phyloP scores from a whole-genome alignment of 176 grass and related monocot species.

The Saccharum officinarum region DNA sequence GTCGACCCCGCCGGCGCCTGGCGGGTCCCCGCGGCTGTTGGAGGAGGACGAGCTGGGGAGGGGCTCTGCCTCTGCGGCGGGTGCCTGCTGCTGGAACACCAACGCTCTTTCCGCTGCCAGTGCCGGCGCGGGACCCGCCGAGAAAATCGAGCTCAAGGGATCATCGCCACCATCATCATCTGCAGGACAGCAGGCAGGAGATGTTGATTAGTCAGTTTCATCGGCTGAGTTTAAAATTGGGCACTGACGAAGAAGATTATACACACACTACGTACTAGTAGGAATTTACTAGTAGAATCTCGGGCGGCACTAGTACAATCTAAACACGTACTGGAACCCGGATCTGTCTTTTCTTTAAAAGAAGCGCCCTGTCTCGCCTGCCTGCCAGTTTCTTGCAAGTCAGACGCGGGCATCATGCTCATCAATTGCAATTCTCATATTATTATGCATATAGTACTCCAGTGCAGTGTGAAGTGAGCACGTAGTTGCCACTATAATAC shows the following conservation, averaged over 20 bases:
- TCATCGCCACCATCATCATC: constrained; percentile 46
- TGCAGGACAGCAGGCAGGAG: background rate
- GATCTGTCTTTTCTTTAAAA: constrained; percentile 48
- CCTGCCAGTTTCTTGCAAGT: background rate
- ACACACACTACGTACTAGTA: background rate
- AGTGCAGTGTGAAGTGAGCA: background rate
- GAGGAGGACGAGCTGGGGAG: constrained; percentile 58
- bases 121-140: constrained; percentile 28
- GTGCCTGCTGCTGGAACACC: constrained; percentile 2
- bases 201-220: background rate
- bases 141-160: constrained; percentile 53
- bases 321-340: constrained; percentile 49
- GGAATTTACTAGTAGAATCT: constrained; percentile 33
- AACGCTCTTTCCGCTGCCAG: constrained; percentile 1
- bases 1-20: background rate
- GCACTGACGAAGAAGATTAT: constrained; percentile 36
- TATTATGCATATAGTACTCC: too few relatives aligned
- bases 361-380: constrained; percentile 15
- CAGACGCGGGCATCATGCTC: constrained; percentile 37
- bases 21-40: constrained; percentile 35
- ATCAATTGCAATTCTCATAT: background rate
- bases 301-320: constrained; percentile 18
- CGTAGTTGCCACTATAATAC: background rate
- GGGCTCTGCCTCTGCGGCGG: constrained; percentile 28
- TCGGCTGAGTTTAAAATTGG: background rate